phyloP scores from a whole-genome alignment of 352 stramenopile species.

The Phytophthora sp. region DNA sequence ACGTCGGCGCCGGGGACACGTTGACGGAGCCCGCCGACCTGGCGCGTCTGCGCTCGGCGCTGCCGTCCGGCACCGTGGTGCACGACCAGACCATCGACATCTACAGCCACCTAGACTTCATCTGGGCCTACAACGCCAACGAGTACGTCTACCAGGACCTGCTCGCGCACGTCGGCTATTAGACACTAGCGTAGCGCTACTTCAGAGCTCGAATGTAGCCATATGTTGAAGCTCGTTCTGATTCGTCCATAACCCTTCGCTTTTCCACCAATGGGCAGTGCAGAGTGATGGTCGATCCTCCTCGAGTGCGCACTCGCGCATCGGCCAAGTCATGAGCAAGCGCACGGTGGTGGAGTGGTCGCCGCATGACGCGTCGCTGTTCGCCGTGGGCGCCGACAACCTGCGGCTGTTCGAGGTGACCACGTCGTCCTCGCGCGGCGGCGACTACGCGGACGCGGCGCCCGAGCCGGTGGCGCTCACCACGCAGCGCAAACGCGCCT shows the following conservation, averaged over 20 bases:
- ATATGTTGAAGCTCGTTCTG: not conserved
- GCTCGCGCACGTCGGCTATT: slow-evolving; percentile 40
- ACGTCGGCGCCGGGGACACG: slow-evolving; percentile 35
- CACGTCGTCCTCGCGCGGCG: slow-evolving; percentile 25
- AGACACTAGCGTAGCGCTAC: not conserved
- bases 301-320: slow-evolving; percentile 1
- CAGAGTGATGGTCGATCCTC: slow-evolving; percentile 1
- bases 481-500: slow-evolving; percentile 86
- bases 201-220: not conserved
- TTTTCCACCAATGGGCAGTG: slow-evolving; percentile 17
- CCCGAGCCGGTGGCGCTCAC: slow-evolving; percentile 24
- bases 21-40: slow-evolving; percentile 37
- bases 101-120: slow-evolving; percentile 61
- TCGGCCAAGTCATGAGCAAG: slow-evolving; percentile 77
- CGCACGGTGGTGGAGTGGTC: slow-evolving; percentile 86
- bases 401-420: slow-evolving; percentile 84
- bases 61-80: slow-evolving; percentile 43
- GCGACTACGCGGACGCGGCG: slow-evolving; percentile 4
- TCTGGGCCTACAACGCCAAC: slow-evolving; percentile 47
- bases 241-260: slow-evolving; percentile 8
- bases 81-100: slow-evolving; percentile 36
- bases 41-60: slow-evolving; percentile 30
- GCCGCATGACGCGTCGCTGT: slow-evolving; percentile 81
- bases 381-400: slow-evolving; percentile 83
- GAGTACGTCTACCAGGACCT: slow-evolving; percentile 50